Evolutionary conservation across 2,329 filamentous ascomycete species (phyloP).

Genomic region (Xylaria arbuscula): DNA sequence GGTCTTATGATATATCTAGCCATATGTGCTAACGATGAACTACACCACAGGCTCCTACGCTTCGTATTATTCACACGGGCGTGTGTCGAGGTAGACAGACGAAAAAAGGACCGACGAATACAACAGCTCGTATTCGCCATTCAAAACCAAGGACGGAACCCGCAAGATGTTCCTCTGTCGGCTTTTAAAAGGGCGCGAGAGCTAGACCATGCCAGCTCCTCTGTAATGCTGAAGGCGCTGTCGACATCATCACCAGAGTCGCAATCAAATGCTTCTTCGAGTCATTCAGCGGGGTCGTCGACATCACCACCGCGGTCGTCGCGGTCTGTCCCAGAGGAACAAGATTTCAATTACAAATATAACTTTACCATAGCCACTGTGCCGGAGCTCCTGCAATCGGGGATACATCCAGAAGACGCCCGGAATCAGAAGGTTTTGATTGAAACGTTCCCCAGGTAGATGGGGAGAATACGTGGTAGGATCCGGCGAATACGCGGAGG

Average conservation of each 20-base stretch:
- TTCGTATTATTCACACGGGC: slow-evolving; percentile 47
- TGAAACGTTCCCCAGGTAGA: slow-evolving; percentile 34
- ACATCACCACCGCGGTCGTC: slow-evolving; percentile 4
- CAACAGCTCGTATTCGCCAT: slow-evolving; percentile 40
- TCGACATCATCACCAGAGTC: slow-evolving; percentile 4
- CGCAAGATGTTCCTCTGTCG: slow-evolving; percentile 27
- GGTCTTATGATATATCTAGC: not conserved
- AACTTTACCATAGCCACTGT: slow-evolving; percentile 34
- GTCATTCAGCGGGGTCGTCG: not conserved
- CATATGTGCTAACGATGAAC: slow-evolving; percentile 19
- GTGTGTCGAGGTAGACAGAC: slow-evolving; percentile 45
- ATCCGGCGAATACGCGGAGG: not conserved
- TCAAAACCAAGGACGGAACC: slow-evolving; percentile 38
- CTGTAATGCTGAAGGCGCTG: slow-evolving; percentile 24
- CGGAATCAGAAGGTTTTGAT: slow-evolving; percentile 40
- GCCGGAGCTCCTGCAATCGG: slow-evolving; percentile 31
- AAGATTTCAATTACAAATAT: slow-evolving; percentile 38
- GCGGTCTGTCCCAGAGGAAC: slow-evolving; percentile 26
- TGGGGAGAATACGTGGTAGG: not conserved
- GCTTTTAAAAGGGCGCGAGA: slow-evolving; percentile 24
- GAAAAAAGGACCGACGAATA: slow-evolving; percentile 39
- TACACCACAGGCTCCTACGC: slow-evolving; percentile 38
- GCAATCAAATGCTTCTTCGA: not conserved
- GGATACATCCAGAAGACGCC: slow-evolving; percentile 37
- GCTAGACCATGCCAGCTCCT: slow-evolving; percentile 1